phyloP scores from a whole-genome alignment of 345 rosid genomes.

The Mallotus nudiflorus region DNA sequence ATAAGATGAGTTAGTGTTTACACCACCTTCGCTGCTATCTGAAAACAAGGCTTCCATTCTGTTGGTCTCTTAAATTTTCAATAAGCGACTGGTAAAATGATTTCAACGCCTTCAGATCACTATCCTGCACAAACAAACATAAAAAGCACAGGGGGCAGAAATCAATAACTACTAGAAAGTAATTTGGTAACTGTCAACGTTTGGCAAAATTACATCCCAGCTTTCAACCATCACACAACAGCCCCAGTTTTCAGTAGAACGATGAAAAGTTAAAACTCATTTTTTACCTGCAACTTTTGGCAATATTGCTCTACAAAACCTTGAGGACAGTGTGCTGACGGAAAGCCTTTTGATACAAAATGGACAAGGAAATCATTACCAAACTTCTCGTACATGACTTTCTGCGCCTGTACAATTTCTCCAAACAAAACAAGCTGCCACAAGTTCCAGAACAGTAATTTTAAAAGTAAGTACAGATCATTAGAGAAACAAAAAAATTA shows the following conservation, averaged over 20 bases:
- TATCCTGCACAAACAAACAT: slow-evolving; percentile 51
- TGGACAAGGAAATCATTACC: slow-evolving; percentile 71
- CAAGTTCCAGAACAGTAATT: slow-evolving; percentile 11
- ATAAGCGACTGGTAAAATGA: slow-evolving; percentile 69
- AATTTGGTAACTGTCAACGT: no score
- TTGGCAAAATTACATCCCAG: not conserved
- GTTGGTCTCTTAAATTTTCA: slow-evolving; percentile 67
- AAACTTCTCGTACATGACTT: slow-evolving; percentile 88
- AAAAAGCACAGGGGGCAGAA: not conserved
- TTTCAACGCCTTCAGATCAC: slow-evolving; percentile 64
- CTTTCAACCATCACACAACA: not conserved
- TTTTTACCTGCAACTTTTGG: slow-evolving; percentile 82
- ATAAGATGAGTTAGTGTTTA: not conserved
- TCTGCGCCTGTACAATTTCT: slow-evolving; percentile 87
- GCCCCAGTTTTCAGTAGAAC: not conserved
- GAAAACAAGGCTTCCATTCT: slow-evolving; percentile 76
- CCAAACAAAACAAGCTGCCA: slow-evolving; percentile 75
- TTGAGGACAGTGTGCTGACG: slow-evolving; percentile 57
- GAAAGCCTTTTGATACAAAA: slow-evolving; percentile 58
- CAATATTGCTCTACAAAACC: slow-evolving; percentile 75
- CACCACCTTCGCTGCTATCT: slow-evolving; percentile 58
- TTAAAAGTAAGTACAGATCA: not conserved
- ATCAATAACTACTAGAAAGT: not conserved
- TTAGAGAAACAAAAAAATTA: not conserved
- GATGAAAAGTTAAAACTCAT: not conserved